A percentile compares a stretch with the other conserved stretches of the same genome.
Evolutionary conservation across 2,329 filamentous ascomycete species (phyloP).

Genomic region (Lasiodiplodia gonubiensis): DNA sequence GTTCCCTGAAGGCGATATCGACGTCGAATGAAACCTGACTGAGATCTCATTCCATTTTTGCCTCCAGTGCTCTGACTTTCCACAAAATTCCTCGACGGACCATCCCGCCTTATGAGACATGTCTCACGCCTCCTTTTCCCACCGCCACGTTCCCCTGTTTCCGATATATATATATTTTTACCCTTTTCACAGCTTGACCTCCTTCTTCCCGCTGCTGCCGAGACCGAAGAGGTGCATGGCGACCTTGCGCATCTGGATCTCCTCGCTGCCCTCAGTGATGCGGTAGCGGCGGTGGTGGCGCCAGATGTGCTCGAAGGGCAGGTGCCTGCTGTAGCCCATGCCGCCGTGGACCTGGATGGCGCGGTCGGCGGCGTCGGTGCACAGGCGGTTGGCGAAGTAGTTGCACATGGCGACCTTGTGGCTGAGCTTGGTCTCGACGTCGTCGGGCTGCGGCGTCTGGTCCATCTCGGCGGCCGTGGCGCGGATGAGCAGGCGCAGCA

Average conservation of each 20-base stretch:
- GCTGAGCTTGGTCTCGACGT: slow-evolving; percentile 64
- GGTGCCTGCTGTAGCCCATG: slow-evolving; percentile 63
- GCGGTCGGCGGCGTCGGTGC: slow-evolving; percentile 64
- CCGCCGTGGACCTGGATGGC: slow-evolving; percentile 69
- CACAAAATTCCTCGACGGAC: too few species aligned
- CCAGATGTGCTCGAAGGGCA: slow-evolving; percentile 70
- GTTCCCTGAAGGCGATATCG: too few species aligned
- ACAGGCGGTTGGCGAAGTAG: slow-evolving; percentile 67
- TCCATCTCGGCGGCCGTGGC: slow-evolving; percentile 69
- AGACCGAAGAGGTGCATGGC: slow-evolving; percentile 65
- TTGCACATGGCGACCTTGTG: slow-evolving; percentile 71
- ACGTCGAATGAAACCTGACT: too few species aligned
- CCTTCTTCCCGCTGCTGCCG: slow-evolving; percentile 46
- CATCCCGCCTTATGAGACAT: too few species aligned
- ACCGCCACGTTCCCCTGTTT: background rate
- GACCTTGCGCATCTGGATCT: slow-evolving; percentile 71
- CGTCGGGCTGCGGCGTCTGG: slow-evolving; percentile 43
- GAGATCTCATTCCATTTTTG: too few species aligned
- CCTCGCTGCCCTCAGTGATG: slow-evolving; percentile 69
- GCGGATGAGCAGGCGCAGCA: slow-evolving; percentile 65
- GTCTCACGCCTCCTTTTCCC: too few species aligned
- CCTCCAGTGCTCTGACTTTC: too few species aligned
- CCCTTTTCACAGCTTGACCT: slow-evolving; percentile 38
- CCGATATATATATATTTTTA: background rate
- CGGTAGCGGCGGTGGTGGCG: slow-evolving; percentile 67